phyloP scores from a whole-genome alignment of 768 basidiomycete genomes.

The Mycena amicta region DNA sequence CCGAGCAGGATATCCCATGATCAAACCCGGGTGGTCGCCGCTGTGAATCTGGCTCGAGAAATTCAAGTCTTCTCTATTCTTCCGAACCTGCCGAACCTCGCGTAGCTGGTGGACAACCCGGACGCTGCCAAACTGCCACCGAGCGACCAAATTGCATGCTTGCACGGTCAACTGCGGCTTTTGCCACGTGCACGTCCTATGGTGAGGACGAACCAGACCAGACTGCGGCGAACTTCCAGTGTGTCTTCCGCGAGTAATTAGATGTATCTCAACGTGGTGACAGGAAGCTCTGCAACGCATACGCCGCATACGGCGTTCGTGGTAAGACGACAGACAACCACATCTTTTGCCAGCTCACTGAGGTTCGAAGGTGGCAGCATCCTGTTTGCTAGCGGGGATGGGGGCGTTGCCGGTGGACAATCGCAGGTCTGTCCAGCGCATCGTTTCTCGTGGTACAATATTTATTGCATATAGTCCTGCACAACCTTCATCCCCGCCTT shows the following conservation, averaged over 20 bases:
- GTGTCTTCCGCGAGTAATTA: neutral
- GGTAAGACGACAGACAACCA: too few relatives aligned
- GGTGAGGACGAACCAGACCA: conserved; percentile 53
- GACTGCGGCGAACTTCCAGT: conserved; percentile 18
- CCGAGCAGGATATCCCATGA: neutral
- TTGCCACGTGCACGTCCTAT: conserved; percentile 47
- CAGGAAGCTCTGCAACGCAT: conserved; percentile 31
- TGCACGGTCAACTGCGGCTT: neutral
- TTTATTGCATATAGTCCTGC: conserved; percentile 13
- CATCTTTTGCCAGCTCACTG: too few relatives aligned
- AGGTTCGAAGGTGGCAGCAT: conserved; percentile 53
- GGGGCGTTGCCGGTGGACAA: conserved; percentile 24
- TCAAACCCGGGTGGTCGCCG: neutral
- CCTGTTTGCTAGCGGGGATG: conserved; percentile 48
- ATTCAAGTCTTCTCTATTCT: neutral
- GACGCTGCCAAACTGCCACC: neutral
- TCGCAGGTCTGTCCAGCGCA: neutral
- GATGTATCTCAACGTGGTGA: neutral
- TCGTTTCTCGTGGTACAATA: neutral
- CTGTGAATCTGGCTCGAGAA: neutral
- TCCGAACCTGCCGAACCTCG: neutral
- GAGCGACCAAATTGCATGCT: neutral
- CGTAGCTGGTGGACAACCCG: neutral
- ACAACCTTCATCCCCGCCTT: conserved; percentile 35
- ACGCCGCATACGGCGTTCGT: conserved; percentile 45